These are phyloP conservation scores for Penicillium arizonense DNA, from an alignment of 495 filamentous ascomycete species.

Conservation along the genomic window DNA sequence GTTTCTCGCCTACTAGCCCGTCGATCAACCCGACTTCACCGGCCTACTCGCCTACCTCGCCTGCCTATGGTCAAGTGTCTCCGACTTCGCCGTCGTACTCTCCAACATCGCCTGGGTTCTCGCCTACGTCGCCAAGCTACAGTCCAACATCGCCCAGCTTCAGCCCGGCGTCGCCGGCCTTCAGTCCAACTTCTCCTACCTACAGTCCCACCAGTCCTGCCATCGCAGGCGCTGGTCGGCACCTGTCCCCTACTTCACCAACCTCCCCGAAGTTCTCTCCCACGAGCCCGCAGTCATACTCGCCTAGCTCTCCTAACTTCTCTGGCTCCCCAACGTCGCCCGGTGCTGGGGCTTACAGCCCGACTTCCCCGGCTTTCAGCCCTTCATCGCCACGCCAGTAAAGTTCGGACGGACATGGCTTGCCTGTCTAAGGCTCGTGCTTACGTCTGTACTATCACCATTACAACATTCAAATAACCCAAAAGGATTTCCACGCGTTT, in stretches of 20 bases:
- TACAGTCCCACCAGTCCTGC: conserved; percentile 70
- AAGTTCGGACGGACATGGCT: conserved; percentile 21
- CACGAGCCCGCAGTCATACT: conserved; percentile 68
- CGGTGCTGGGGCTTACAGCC: conserved; percentile 57
- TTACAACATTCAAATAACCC: conserved; percentile 30
- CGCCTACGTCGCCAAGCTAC: conserved; percentile 67
- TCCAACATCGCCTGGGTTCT: conserved; percentile 82
- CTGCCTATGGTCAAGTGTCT: conserved; percentile 61
- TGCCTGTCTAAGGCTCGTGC: conserved; percentile 22
- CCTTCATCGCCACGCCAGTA: conserved; percentile 51
- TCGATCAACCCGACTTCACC: conserved; percentile 74
- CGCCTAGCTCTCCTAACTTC: conserved; percentile 73
- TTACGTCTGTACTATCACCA: conserved; percentile 45
- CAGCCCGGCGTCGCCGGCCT: conserved; percentile 58
- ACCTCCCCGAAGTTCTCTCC: conserved; percentile 74
- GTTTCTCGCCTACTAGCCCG: conserved; percentile 66
- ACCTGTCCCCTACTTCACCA: conserved; percentile 64
- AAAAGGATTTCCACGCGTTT: conserved; percentile 41
- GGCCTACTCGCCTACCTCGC: conserved; percentile 82
- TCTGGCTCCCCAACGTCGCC: conserved; percentile 57
- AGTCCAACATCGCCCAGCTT: conserved; percentile 63
- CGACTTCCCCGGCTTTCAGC: conserved; percentile 51
- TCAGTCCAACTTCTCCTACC: conserved; percentile 59
- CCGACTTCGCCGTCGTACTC: conserved; percentile 73
- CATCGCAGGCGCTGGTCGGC: conserved; percentile 39